Evolutionary conservation across 352 stramenopile species (phyloP).

Genomic region (Phytophthora macrochlamydospora): DNA sequence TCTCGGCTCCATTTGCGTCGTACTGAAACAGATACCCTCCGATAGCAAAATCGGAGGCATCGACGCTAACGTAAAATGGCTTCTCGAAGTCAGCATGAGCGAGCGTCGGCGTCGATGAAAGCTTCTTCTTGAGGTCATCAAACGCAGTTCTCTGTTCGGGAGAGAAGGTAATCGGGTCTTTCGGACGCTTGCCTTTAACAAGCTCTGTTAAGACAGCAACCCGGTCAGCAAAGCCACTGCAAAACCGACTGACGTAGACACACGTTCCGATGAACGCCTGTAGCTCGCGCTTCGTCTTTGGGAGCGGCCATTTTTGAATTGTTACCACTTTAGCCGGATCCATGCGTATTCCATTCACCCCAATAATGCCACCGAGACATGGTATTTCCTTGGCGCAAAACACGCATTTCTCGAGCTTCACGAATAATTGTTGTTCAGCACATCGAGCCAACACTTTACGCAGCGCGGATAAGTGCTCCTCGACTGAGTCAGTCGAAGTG

Average conservation of each 20-base stretch:
- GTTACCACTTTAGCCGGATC: constrained; percentile 11
- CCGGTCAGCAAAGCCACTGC: constrained; percentile 1
- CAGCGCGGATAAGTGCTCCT: not conserved
- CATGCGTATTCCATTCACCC: constrained; percentile 5
- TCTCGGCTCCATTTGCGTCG: not conserved
- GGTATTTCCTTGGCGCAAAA: not conserved
- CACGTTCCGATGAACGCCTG: constrained; percentile 17
- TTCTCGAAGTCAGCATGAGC: constrained; percentile 7
- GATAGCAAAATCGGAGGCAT: constrained; percentile 16
- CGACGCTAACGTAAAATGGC: constrained; percentile 3
- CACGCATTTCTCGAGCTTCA: not conserved
- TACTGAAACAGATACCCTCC: constrained; percentile 20
- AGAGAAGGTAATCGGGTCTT: constrained; percentile 1
- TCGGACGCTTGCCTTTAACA: constrained; percentile 3
- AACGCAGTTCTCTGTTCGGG: not conserved
- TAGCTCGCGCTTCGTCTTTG: constrained; percentile 12
- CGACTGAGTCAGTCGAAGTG: not conserved
- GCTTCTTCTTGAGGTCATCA: not conserved
- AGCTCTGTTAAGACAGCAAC: constrained; percentile 7
- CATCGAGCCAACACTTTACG: not conserved
- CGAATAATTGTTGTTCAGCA: not conserved
- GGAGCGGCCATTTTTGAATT: constrained; percentile 5
- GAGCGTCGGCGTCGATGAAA: constrained; percentile 1
- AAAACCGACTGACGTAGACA: constrained; percentile 24
- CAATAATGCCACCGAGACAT: not conserved